phyloP scores from a whole-genome alignment of 2,329 filamentous ascomycete genomes.

The Calonectria hawksworthii region DNA sequence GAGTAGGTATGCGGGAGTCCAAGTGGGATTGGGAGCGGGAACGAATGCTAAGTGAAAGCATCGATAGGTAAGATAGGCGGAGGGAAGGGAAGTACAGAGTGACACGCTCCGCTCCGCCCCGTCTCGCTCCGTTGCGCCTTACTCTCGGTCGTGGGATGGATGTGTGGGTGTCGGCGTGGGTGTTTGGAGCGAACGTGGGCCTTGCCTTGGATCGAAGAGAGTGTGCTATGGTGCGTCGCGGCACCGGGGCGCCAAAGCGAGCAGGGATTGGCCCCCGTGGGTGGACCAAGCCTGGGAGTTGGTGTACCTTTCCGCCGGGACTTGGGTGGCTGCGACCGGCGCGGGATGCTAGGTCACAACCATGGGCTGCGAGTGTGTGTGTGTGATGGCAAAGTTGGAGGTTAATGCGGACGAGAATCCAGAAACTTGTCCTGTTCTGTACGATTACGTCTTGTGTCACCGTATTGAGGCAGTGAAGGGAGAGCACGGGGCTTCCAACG shows the following conservation, averaged over 20 bases:
- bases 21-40: constrained; percentile 18
- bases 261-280: constrained; percentile 15
- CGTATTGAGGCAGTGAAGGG: not conserved
- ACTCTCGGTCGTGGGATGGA: constrained; percentile 18
- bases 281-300: not conserved
- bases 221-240: constrained; percentile 18
- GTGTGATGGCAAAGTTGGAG: not conserved
- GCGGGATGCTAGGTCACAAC: constrained; percentile 2
- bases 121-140: constrained; percentile 18
- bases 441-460: constrained; percentile 19
- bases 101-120: constrained; percentile 18
- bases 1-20: constrained; percentile 9
- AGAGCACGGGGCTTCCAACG: constrained; percentile 1
- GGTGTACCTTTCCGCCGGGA: constrained; percentile 10
- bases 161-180: constrained; percentile 18
- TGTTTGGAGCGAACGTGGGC: constrained; percentile 10
- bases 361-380: not conserved
- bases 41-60: constrained; percentile 1
- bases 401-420: not conserved
- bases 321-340: not conserved
- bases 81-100: constrained; percentile 15
- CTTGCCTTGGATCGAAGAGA: constrained; percentile 18
- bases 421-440: constrained; percentile 2
- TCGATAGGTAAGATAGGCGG: constrained; percentile 7
- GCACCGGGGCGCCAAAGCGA: constrained; percentile 13